Conservation (phyloP, 192 early-diverging fungal species). For the Glomus cerebriforme region DNA sequence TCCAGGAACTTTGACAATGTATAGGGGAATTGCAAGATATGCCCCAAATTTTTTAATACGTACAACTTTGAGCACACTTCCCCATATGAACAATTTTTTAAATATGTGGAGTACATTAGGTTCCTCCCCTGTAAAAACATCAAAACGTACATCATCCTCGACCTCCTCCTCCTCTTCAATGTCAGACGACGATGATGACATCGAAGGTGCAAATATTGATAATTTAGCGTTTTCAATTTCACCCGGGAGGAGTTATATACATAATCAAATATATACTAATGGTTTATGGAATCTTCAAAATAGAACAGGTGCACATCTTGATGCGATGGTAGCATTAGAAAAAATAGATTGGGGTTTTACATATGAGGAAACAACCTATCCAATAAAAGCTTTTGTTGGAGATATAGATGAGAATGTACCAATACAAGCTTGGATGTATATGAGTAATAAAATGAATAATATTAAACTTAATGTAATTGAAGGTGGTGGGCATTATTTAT, state of each 20-base stretch:
- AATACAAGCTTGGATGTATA: slow-evolving; percentile 20
- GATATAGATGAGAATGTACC: slow-evolving; percentile 31
- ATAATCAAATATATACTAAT: slow-evolving; percentile 28
- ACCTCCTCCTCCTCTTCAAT: not conserved
- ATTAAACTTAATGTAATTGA: slow-evolving; percentile 25
- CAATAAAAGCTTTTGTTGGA: slow-evolving; percentile 14
- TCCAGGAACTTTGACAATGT: slow-evolving; percentile 7
- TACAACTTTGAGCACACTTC: slow-evolving; percentile 21
- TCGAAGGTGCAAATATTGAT: not conserved
- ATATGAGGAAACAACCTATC: slow-evolving; percentile 31
- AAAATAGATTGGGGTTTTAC: slow-evolving; percentile 27
- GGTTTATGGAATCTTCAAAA: slow-evolving; percentile 29
- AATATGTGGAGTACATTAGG: slow-evolving; percentile 25
- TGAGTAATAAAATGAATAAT: slow-evolving; percentile 31
- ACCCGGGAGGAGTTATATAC: slow-evolving; percentile 28
- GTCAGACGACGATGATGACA: slow-evolving; percentile 5
- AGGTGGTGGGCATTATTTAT: slow-evolving; percentile 30
- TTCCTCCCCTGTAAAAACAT: slow-evolving; percentile 8
- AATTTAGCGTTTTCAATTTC: not conserved
- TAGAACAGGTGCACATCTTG: slow-evolving; percentile 22
- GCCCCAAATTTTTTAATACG: slow-evolving; percentile 32
- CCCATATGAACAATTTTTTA: slow-evolving; percentile 12
- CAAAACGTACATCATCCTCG: not conserved
- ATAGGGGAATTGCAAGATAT: slow-evolving; percentile 19
- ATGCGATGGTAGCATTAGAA: slow-evolving; percentile 28